phyloP scores from a whole-genome alignment of 495 filamentous ascomycete species.

The Aspergillus cavernicola region DNA sequence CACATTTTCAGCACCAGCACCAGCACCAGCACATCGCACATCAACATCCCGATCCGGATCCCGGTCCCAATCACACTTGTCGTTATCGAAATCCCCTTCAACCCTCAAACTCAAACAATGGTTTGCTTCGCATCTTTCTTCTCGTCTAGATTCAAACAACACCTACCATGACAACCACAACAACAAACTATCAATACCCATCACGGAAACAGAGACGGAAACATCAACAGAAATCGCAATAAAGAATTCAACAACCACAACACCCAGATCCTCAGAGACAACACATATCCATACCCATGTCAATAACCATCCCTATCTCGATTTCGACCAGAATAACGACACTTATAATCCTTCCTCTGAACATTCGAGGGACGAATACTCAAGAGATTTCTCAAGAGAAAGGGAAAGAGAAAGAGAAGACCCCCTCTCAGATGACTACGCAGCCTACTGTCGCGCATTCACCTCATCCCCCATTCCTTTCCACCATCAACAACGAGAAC shows the following conservation, averaged over 20 bases:
- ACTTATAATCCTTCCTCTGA: no score
- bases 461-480: conserved; percentile 5
- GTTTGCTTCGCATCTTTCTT: neutral
- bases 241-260: no score
- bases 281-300: no score
- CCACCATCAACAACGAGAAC: neutral
- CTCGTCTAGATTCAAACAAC: neutral
- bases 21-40: neutral
- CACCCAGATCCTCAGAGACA: no score
- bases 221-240: no score
- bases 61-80: no score
- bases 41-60: no score
- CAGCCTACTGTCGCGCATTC: conserved; percentile 22
- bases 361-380: neutral
- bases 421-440: conserved; percentile 19
- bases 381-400: neutral
- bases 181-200: no score
- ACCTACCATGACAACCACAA: neutral
- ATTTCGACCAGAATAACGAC: no score
- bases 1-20: neutral
- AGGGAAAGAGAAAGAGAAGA: neutral
- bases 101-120: neutral
- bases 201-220: no score
- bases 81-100: neutral
- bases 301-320: no score